Evolutionary conservation across 306 rosid species (phyloP).

Genomic region (Acacia acuminata): DNA sequence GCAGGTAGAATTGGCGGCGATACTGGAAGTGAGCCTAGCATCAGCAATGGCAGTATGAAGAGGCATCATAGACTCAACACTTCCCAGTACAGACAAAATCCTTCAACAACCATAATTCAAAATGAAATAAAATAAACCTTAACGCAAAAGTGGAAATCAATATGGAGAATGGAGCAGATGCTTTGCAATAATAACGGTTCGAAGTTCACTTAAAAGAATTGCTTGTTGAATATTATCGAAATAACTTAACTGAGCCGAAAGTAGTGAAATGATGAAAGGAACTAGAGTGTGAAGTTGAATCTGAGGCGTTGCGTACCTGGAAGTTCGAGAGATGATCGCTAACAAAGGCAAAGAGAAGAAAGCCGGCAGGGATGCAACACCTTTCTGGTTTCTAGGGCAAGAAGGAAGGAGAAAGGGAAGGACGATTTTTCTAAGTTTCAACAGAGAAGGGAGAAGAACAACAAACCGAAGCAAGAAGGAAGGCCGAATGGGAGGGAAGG

Average conservation of each 20-base stretch:
- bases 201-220: background rate
- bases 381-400: too few relatives aligned
- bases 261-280: background rate
- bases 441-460: too few relatives aligned
- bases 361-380: constrained; percentile 29
- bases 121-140: background rate
- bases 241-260: background rate
- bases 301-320: constrained; percentile 43
- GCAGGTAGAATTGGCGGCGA: constrained; percentile 65
- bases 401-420: too few relatives aligned
- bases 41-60: constrained; percentile 79
- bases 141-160: background rate
- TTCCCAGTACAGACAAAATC: constrained; percentile 62
- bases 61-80: too few relatives aligned
- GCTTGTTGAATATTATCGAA: background rate
- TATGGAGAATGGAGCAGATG: background rate
- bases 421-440: too few relatives aligned
- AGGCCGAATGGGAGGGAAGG: too few relatives aligned
- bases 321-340: constrained; percentile 40
- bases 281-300: background rate
- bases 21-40: constrained; percentile 83
- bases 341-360: constrained; percentile 43
- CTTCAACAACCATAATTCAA: constrained; percentile 32
- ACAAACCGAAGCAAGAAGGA: too few relatives aligned
- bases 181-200: too few relatives aligned